These are phyloP conservation scores for Ophiobolus disseminans DNA, from an alignment of 2,329 filamentous ascomycete species.

Conservation along the genomic window DNA sequence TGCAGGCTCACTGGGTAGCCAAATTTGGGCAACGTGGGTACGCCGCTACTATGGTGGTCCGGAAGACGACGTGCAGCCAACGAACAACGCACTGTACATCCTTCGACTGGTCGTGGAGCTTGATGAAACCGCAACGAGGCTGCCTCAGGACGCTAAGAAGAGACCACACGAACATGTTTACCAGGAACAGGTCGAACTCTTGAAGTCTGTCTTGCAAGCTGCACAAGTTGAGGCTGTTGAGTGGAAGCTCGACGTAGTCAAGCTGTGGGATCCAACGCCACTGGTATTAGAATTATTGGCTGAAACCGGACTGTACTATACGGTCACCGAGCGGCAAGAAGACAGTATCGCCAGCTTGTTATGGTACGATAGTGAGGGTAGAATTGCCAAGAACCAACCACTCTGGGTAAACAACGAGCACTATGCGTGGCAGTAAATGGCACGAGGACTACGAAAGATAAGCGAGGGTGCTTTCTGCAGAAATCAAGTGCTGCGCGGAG, in stretches of 20 bases:
- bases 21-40: slow-evolving; percentile 74
- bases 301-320: slow-evolving; percentile 18
- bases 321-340: slow-evolving; percentile 59
- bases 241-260: slow-evolving; percentile 71
- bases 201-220: slow-evolving; percentile 65
- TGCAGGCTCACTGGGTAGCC: slow-evolving; percentile 56
- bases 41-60: slow-evolving; percentile 50
- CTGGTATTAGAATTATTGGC: slow-evolving; percentile 30
- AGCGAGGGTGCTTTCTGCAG: too few species aligned
- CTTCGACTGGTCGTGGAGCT: slow-evolving; percentile 69
- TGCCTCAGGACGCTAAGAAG: slow-evolving; percentile 8
- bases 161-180: slow-evolving; percentile 50
- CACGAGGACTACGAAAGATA: too few species aligned
- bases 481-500: too few species aligned
- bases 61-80: slow-evolving; percentile 54
- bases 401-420: slow-evolving; percentile 45
- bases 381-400: slow-evolving; percentile 6
- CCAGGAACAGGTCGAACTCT: slow-evolving; percentile 9
- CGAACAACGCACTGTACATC: slow-evolving; percentile 69
- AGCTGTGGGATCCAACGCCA: slow-evolving; percentile 80
- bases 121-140: slow-evolving; percentile 16
- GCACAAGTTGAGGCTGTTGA: slow-evolving; percentile 72
- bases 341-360: slow-evolving; percentile 72
- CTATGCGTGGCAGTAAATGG: slow-evolving; percentile 41
- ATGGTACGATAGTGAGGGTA: slow-evolving; percentile 63